Evolutionary conservation across 1,284 basidiomycete genomes (phyloP), one percentile per base, ranked within the genome.

Genomic region (Ganoderma multipileum): DNA sequence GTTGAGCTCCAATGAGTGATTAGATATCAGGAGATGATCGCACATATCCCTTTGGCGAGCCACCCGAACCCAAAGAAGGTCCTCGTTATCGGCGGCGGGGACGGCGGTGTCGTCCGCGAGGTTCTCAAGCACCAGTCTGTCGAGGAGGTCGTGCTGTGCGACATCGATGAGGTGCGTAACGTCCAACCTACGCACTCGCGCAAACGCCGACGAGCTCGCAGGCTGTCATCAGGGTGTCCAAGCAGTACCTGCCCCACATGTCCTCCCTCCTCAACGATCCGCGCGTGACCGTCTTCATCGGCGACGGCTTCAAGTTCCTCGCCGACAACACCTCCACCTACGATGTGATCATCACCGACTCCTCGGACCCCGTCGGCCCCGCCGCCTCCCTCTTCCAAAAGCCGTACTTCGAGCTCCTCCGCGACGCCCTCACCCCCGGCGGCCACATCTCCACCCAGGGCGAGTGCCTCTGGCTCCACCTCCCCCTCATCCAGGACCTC

Each of bases 1-100:
- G 33, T 58, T 64, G 23, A 50, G 12, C 9, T 5, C 11, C 16
- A 54, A 54, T 62, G 28, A 3, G 28, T 54, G 50, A 9, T 28
- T 75, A 96, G 95, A n/a, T 99, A 99, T 83, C 98, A 99, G 81
- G 97, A 99, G 85, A 99, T 99, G 97, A 99, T 99, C 77, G 89
- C 97, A 23, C 97, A 99, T 83, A 85, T 99, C 62, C 97, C 97
- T 47, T 87, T 99, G 73, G 92, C 95, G 30, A 96, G 93, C 72
- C 97, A 99, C 82, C 97, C 98, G 38, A 95, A 98, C 86, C 98
- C 97, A 0, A 93, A 95, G 83, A 92, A 94, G 76, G 97, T 99
- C 28, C 91, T 99, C 47, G 96, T 99, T 67, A 97, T 99, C 71
- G 97, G 97, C 68, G 97, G 97, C 68, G 97, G 97, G 59, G 96